A percentile compares a stretch with the other conserved stretches of the same genome.
phyloP scores from a whole-genome alignment of 2,329 filamentous ascomycete species.

The Dactylonectria macrodidyma region DNA sequence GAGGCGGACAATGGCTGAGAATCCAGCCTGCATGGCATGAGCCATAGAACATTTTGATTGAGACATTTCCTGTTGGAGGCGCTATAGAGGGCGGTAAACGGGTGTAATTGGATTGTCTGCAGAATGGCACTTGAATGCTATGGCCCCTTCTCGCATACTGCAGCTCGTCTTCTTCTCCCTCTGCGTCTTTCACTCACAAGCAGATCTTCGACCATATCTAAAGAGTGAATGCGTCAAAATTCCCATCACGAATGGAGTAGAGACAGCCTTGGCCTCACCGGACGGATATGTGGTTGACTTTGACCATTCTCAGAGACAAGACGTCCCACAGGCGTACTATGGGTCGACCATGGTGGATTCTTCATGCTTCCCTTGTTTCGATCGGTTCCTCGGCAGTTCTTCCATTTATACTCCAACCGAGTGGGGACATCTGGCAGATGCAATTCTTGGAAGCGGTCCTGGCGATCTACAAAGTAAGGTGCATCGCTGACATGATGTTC shows the following conservation, averaged over 20 bases:
- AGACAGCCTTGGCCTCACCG: conserved; percentile 44
- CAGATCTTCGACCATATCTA: background rate
- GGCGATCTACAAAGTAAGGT: background rate
- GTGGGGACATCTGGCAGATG: background rate
- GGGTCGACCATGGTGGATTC: conserved; percentile 47
- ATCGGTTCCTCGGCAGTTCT: background rate
- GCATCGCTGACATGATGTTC: background rate
- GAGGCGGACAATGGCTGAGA: conserved; percentile 7
- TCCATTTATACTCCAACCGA: background rate
- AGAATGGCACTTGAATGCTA: background rate
- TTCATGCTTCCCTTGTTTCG: background rate
- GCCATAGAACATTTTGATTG: conserved; percentile 1
- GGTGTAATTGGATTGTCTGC: conserved; percentile 7
- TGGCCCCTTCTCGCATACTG: background rate
- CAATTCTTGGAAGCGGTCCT: background rate
- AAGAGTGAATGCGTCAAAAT: conserved; percentile 27
- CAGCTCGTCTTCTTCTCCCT: background rate
- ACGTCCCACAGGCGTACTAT: conserved; percentile 42
- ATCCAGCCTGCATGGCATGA: conserved; percentile 10
- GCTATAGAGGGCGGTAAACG: background rate
- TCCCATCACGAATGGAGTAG: conserved; percentile 35
- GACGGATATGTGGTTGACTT: conserved; percentile 53
- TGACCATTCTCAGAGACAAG: conserved; percentile 48
- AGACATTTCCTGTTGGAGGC: conserved; percentile 10
- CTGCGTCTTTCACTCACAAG: background rate